A percentile compares a stretch with the other conserved stretches of the same genome.
Conservation (phyloP, 106 monocot genomes). For the Allium cepa region DNA sequence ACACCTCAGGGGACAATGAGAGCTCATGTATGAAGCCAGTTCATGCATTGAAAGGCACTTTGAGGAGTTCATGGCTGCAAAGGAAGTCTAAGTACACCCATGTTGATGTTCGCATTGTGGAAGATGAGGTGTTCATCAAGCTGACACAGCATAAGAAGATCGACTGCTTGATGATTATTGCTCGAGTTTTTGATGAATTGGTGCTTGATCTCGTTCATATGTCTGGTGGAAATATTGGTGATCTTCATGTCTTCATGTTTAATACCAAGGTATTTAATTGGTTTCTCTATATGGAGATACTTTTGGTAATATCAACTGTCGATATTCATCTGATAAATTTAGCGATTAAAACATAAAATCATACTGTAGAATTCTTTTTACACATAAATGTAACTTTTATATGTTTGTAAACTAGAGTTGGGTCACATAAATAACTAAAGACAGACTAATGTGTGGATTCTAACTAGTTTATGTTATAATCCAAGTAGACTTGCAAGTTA, state of each 20-base stretch:
- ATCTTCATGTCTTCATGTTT: constrained; percentile 64
- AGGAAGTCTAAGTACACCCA: constrained; percentile 43
- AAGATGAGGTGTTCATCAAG: constrained; percentile 84
- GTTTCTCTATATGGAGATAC: neutral
- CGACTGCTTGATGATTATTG: constrained; percentile 31
- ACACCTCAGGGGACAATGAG: constrained; percentile 18
- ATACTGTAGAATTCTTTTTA: too few species aligned
- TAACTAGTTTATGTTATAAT: too few species aligned
- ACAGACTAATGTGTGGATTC: too few species aligned
- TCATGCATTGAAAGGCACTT: constrained; percentile 3
- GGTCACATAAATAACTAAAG: too few species aligned
- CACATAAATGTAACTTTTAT: too few species aligned
- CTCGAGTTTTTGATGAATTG: constrained; percentile 49
- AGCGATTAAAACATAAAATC: neutral
- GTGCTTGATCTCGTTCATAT: constrained; percentile 66
- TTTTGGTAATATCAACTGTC: neutral
- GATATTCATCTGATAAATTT: neutral
- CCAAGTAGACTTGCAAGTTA: too few species aligned
- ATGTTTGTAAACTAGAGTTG: too few species aligned
- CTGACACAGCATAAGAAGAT: constrained; percentile 38
- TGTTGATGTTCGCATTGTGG: constrained; percentile 81
- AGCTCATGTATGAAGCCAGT: constrained; percentile 21
- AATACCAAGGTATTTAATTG: constrained; percentile 55
- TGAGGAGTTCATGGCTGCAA: constrained; percentile 78
- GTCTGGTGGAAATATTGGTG: constrained; percentile 70